These are phyloP conservation scores for Teratosphaeriaceae sp. DNA, from an alignment of 2,329 filamentous ascomycete genomes.

Conservation along the genomic window DNA sequence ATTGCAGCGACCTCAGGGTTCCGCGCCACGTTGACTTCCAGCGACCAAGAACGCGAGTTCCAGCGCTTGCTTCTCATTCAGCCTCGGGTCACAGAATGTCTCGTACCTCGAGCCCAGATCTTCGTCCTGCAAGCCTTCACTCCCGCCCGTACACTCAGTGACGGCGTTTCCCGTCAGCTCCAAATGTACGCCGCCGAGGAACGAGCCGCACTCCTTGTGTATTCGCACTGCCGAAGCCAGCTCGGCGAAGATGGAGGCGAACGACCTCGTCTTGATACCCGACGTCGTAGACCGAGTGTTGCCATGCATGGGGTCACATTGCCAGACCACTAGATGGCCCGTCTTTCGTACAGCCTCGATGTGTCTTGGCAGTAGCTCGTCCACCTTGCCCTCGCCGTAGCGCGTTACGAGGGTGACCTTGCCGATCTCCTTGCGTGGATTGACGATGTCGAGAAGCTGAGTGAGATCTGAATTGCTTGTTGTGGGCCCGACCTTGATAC, in stretches of 20 bases:
- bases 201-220: slow-evolving; percentile 75
- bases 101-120: slow-evolving; percentile 89
- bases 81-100: slow-evolving; percentile 86
- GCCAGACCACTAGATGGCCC: slow-evolving; percentile 78
- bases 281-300: slow-evolving; percentile 60
- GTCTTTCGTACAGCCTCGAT: slow-evolving; percentile 83
- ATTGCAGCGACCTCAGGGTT: no score
- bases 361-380: slow-evolving; percentile 68
- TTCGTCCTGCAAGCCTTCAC: slow-evolving; percentile 77
- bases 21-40: slow-evolving; percentile 38
- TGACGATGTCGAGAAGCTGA: slow-evolving; percentile 73
- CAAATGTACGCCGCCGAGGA: slow-evolving; percentile 88
- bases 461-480: slow-evolving; percentile 73
- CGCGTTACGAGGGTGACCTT: slow-evolving; percentile 96
- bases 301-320: slow-evolving; percentile 99
- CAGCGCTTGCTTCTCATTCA: slow-evolving; percentile 97
- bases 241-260: slow-evolving; percentile 84
- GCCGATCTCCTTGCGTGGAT: slow-evolving; percentile 73
- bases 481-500: slow-evolving; percentile 89
- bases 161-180: slow-evolving; percentile 95
- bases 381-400: slow-evolving; percentile 76
- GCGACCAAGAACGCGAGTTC: slow-evolving; percentile 93
- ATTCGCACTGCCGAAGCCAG: slow-evolving; percentile 76
- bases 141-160: slow-evolving; percentile 90
- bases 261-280: slow-evolving; percentile 88